phyloP scores from a whole-genome alignment of 768 basidiomycete species.

The Pisolithus tinctorius region DNA sequence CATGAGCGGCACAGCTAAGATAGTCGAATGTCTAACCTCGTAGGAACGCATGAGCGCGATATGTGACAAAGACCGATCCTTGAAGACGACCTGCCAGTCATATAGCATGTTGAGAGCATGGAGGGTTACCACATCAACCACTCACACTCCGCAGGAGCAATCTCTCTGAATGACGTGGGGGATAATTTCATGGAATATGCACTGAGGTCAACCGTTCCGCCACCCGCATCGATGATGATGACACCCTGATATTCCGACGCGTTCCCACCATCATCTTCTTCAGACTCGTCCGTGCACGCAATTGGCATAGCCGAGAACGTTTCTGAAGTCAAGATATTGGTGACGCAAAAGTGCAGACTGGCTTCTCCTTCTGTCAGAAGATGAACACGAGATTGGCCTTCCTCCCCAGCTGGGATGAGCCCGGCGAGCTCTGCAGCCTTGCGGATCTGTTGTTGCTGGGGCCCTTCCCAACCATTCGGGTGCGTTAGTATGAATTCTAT shows the following conservation, averaged over 20 bases:
- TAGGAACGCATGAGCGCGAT: slow-evolving; percentile 25
- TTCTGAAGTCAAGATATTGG: slow-evolving; percentile 34
- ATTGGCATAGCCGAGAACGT: slow-evolving; percentile 5
- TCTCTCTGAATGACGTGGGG: slow-evolving; percentile 31
- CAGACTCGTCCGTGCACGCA: slow-evolving; percentile 11
- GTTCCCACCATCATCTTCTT: slow-evolving; percentile 5
- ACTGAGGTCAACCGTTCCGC: slow-evolving; percentile 35
- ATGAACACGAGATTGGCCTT: slow-evolving; percentile 35
- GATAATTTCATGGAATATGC: slow-evolving; percentile 33
- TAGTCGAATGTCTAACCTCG: slow-evolving; percentile 15
- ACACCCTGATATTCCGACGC: slow-evolving; percentile 23
- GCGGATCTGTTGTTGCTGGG: slow-evolving; percentile 49
- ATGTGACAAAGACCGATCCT: slow-evolving; percentile 32
- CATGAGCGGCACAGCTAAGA: not conserved
- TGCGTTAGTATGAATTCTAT: slow-evolving; percentile 51
- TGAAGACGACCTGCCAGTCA: slow-evolving; percentile 28
- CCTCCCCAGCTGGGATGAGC: slow-evolving; percentile 34
- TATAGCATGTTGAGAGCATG: not conserved
- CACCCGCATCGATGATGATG: slow-evolving; percentile 46
- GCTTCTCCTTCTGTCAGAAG: slow-evolving; percentile 62
- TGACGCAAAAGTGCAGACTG: slow-evolving; percentile 48
- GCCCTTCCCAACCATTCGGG: slow-evolving; percentile 59
- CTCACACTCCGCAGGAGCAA: slow-evolving; percentile 28
- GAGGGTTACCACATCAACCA: not conserved
- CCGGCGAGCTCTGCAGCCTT: slow-evolving; percentile 45